These are phyloP conservation scores for Phytophthora palmivora DNA, from an alignment of 352 stramenopile species.

Conservation along the genomic window DNA sequence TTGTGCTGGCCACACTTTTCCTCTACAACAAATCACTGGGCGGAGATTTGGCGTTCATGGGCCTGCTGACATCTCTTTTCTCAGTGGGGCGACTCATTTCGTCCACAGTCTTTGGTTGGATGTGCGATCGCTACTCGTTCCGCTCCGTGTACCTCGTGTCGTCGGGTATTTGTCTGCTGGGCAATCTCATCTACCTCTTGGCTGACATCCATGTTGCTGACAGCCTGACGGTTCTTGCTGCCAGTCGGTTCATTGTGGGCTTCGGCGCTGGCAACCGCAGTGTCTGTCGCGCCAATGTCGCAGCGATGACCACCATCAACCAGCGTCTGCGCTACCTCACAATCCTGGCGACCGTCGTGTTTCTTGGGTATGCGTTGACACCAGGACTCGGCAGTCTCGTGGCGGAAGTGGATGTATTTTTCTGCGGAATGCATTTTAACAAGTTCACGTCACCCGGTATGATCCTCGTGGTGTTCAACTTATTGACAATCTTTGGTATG, in stretches of 20 bases:
- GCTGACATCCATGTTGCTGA: constrained; percentile 66
- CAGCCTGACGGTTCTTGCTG: constrained; percentile 56
- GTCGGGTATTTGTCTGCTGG: constrained; percentile 72
- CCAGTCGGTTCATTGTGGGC: constrained; percentile 78
- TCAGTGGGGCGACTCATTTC: constrained; percentile 84
- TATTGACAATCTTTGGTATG: constrained; percentile 73
- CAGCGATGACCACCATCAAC: constrained; percentile 70
- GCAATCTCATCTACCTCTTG: constrained; percentile 82
- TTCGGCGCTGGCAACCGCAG: constrained; percentile 84
- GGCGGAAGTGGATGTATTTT: constrained; percentile 59
- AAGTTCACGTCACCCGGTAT: constrained; percentile 76
- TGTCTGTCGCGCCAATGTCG: constrained; percentile 79
- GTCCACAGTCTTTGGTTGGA: constrained; percentile 84
- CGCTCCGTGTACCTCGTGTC: constrained; percentile 83
- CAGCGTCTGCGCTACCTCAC: constrained; percentile 82
- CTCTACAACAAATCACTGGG: constrained; percentile 87
- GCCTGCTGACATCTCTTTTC: constrained; percentile 82
- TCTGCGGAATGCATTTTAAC: constrained; percentile 76
- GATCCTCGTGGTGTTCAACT: constrained; percentile 69
- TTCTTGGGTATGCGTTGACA: constrained; percentile 78
- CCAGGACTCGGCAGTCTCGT: constrained; percentile 77
- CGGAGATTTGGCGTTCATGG: constrained; percentile 81
- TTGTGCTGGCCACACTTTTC: constrained; percentile 84
- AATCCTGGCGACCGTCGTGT: constrained; percentile 77
- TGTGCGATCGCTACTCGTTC: constrained; percentile 86